Conservation (phyloP, 306 rosid species). For the Oemleria cerasiformis region DNA sequence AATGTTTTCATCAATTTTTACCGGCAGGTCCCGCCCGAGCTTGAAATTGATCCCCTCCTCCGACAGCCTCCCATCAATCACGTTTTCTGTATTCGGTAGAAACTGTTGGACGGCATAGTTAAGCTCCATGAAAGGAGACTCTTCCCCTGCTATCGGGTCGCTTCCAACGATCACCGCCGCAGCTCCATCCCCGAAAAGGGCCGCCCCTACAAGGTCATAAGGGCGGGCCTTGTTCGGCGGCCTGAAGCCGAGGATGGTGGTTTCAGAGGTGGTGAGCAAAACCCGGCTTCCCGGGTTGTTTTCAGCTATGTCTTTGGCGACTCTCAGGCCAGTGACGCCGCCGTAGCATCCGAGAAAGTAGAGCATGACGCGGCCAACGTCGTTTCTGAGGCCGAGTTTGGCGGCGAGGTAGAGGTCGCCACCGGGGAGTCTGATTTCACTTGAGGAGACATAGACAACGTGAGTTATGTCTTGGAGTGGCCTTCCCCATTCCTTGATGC, state of each 20-base stretch:
- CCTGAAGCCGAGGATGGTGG: slow-evolving; percentile 86
- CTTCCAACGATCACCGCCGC: slow-evolving; percentile 82
- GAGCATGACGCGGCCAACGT: slow-evolving; percentile 73
- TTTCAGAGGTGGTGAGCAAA: slow-evolving; percentile 75
- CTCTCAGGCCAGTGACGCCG: slow-evolving; percentile 85
- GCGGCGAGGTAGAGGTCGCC: slow-evolving; percentile 85
- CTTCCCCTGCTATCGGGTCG: slow-evolving; percentile 45
- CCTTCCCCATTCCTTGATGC: slow-evolving; percentile 93
- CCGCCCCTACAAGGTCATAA: slow-evolving; percentile 98
- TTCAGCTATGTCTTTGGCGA: slow-evolving; percentile 94
- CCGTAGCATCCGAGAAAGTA: slow-evolving; percentile 94
- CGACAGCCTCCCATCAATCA: slow-evolving; percentile 72
- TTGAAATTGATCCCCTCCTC: slow-evolving; percentile 89
- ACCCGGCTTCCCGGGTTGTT: slow-evolving; percentile 86
- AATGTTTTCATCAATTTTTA: slow-evolving; percentile 80
- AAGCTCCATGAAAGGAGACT: slow-evolving; percentile 82
- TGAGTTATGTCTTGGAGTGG: slow-evolving; percentile 72
- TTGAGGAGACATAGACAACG: slow-evolving; percentile 80
- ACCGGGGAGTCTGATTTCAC: slow-evolving; percentile 84
- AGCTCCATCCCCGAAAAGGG: slow-evolving; percentile 92
- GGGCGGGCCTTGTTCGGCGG: slow-evolving; percentile 84
- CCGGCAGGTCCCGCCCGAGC: slow-evolving; percentile 95
- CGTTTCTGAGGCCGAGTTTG: slow-evolving; percentile 62
- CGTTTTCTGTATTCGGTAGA: slow-evolving; percentile 67
- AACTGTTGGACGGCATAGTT: slow-evolving; percentile 74